Conservation (phyloP, 306 rosid genomes). For the Oemleria cerasiformis region DNA sequence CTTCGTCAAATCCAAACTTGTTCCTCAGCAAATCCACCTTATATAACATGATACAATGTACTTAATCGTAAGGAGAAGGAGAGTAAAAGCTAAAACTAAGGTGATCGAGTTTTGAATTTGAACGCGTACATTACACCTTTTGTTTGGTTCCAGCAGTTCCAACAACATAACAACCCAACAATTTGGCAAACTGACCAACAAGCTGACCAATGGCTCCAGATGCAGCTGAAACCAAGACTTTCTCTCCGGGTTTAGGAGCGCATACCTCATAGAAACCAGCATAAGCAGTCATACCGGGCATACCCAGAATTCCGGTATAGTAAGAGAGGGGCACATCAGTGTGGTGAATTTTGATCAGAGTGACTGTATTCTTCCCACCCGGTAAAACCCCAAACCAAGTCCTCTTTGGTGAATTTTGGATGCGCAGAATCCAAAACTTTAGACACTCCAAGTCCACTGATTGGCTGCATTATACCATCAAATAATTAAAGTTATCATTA, state of each 20-base stretch:
- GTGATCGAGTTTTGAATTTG: too few species aligned
- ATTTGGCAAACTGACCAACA: constrained; percentile 2
- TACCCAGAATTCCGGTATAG: constrained; percentile 69
- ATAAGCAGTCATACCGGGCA: not conserved
- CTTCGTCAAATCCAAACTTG: constrained; percentile 31
- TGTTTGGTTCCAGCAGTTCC: constrained; percentile 7
- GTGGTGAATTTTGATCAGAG: constrained; percentile 43
- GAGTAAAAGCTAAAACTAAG: too few species aligned
- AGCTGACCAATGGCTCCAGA: constrained; percentile 2
- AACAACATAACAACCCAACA: not conserved
- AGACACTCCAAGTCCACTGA: constrained; percentile 43
- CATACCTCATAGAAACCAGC: not conserved
- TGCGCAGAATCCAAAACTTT: constrained; percentile 53
- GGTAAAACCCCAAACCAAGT: constrained; percentile 52
- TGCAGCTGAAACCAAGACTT: not conserved
- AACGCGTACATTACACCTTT: too few species aligned
- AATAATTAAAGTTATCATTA: too few species aligned
- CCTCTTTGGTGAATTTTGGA: constrained; percentile 45
- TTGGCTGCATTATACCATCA: constrained; percentile 22
- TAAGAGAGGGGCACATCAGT: constrained; percentile 58
- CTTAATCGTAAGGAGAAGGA: too few species aligned
- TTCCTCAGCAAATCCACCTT: constrained; percentile 34
- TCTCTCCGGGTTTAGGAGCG: not conserved
- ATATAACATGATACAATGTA: not conserved
- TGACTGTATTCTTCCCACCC: constrained; percentile 61